phyloP scores from a whole-genome alignment of 495 filamentous ascomycete species.

The Xylaria castorea region DNA sequence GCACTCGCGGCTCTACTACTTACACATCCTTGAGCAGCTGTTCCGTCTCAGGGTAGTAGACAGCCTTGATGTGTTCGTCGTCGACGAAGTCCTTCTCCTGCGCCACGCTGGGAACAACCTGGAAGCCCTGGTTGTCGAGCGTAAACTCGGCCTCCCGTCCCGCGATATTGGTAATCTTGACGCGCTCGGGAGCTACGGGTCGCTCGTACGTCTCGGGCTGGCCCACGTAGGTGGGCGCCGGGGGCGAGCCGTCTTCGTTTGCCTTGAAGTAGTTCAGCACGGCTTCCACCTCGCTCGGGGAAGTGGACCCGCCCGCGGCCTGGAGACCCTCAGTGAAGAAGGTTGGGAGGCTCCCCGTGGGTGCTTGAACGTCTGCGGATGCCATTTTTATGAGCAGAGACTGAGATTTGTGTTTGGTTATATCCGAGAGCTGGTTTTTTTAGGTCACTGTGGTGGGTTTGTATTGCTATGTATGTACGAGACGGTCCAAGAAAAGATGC shows the following conservation, averaged over 20 bases:
- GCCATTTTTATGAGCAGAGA: conserved; percentile 32
- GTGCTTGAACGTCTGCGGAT: conserved; percentile 38
- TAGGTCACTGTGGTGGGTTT: not conserved
- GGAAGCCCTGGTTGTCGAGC: conserved; percentile 53
- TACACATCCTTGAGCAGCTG: conserved; percentile 68
- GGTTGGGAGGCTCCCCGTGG: conserved; percentile 28
- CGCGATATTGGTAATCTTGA: conserved; percentile 50
- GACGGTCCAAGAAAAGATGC: not conserved
- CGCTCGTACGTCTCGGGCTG: conserved; percentile 59
- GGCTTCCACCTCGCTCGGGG: conserved; percentile 56
- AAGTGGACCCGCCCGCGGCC: not conserved
- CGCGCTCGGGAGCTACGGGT: conserved; percentile 41
- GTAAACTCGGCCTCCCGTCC: conserved; percentile 49
- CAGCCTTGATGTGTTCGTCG: conserved; percentile 69
- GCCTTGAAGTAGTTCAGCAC: conserved; percentile 67
- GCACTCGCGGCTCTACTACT: conserved; percentile 39
- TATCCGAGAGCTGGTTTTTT: not conserved
- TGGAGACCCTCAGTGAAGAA: conserved; percentile 27
- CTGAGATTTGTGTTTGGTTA: not conserved
- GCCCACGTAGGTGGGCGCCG: conserved; percentile 55
- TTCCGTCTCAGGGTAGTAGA: conserved; percentile 73
- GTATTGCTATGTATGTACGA: not conserved
- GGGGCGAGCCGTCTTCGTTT: conserved; percentile 63
- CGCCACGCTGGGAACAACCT: conserved; percentile 46
- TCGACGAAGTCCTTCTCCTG: conserved; percentile 69